Base-by-base conservation (phyloP, 352 stramenopile genomes). In the Globisporangium abappressorium region DNA sequence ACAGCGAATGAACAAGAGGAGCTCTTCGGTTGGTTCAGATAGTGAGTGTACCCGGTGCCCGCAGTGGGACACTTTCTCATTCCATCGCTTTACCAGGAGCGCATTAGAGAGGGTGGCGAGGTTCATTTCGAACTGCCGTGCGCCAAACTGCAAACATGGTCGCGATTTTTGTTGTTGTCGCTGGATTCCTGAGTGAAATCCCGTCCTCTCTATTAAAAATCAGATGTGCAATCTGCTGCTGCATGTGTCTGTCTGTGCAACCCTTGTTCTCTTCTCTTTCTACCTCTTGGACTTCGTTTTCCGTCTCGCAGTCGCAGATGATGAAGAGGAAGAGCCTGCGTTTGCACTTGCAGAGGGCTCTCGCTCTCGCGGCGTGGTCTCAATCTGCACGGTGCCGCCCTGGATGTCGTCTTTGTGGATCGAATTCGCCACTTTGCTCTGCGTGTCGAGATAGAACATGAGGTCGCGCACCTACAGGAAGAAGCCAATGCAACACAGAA, bases 401-500 rank as follows among this genome's bases (percentile, higher is more conserved):
- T 93, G 79, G 65, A 96, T 96, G 20, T 96, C 89, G n/a, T 90
- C 75, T 30, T 82, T 82, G 51, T 96, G 80, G 30, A 70, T 63
- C 66, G 87, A 95, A 49, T 92, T 79, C 62, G 93, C 86, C 3
- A 97, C 82, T 66, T 93, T 93, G 73, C 70, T 93, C 65, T 95
- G 90, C 36, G 88, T 95, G 65, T 97, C 90, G 33, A 97, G 66
- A 69, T 95, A 96, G 66, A 97, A 96, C 90, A 97, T 97, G 9
- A 97, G 65, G 69, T 97, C 90, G 30, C 86, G 83, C 30, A 84
- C 77, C 75, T 83, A 49, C 14, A 61, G 5, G 15, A 58, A 58
- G 49, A 58, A 46, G 9, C 18, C 12, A 14, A 62, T 5, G 18
- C 15, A 54, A 28, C 2, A 18, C 9, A 53, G 15, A 38, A 5